phyloP scores from a whole-genome alignment of 108 stramenopile species.

The Skeletonema marinoi region DNA sequence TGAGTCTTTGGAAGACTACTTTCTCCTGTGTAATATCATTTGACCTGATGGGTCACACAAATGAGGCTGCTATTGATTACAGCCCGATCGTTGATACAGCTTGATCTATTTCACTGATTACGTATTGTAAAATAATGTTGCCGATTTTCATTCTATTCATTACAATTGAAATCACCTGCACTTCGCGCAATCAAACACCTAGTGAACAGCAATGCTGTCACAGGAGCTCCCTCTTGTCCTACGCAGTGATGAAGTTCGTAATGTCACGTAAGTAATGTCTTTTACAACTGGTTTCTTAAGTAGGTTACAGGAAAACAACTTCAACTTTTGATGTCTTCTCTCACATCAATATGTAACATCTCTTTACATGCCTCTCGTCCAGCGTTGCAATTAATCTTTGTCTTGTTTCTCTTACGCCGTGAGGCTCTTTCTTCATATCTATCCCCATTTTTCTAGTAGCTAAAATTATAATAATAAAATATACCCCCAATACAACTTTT shows the following conservation, averaged over 20 bases:
- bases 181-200: too few species aligned
- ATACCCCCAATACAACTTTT: not conserved
- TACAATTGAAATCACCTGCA: too few species aligned
- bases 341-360: constrained; percentile 1
- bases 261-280: not conserved
- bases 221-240: too few species aligned
- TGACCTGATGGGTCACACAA: not conserved
- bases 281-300: constrained; percentile 2
- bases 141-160: too few species aligned
- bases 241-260: too few species aligned
- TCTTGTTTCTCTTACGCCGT: not conserved
- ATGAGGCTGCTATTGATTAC: too few species aligned
- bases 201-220: too few species aligned
- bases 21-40: not conserved
- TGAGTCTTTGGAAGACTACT: not conserved
- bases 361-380: not conserved
- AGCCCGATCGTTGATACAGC: not conserved
- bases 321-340: not conserved
- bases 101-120: not conserved
- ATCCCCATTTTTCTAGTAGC: not conserved
- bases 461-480: constrained; percentile 1
- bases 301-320: constrained; percentile 6
- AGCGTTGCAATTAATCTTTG: constrained; percentile 6
- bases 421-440: not conserved
- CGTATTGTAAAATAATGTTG: not conserved